These are phyloP conservation scores for Ceratobasidium sp. DNA, from an alignment of 1,284 basidiomycete species.

Conservation along the genomic window DNA sequence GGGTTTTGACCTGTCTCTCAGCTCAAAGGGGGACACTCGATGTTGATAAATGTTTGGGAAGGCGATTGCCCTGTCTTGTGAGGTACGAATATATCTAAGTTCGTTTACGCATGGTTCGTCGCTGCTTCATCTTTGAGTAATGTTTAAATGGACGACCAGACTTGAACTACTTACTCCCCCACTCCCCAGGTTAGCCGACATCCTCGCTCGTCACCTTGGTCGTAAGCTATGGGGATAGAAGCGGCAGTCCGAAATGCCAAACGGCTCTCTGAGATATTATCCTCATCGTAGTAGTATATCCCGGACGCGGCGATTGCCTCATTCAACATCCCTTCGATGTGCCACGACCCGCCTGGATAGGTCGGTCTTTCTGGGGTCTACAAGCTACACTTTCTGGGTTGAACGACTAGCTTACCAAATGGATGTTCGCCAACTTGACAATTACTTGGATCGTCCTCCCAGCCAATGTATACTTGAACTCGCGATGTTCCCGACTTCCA, in stretches of 20 bases:
- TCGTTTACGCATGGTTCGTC: constrained; percentile 44
- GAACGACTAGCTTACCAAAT: constrained; percentile 55
- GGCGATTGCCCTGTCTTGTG: constrained; percentile 57
- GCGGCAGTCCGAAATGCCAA: constrained; percentile 40
- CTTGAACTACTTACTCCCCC: neutral
- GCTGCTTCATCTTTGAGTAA: neutral
- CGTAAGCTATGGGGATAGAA: neutral
- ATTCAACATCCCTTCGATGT: too few species aligned
- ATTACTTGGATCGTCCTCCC: too few species aligned
- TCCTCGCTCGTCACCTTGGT: constrained; percentile 15
- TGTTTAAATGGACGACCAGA: neutral
- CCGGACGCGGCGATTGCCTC: too few species aligned
- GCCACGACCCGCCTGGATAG: constrained; percentile 56
- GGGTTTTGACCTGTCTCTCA: constrained; percentile 52
- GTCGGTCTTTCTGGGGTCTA: constrained; percentile 58
- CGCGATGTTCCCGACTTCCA: constrained; percentile 50
- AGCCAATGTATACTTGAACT: constrained; percentile 56
- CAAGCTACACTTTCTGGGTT: constrained; percentile 9
- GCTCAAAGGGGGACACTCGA: constrained; percentile 53
- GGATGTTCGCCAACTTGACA: constrained; percentile 63
- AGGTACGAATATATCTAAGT: constrained; percentile 50
- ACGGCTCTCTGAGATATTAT: constrained; percentile 44
- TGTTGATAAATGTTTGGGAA: constrained; percentile 68
- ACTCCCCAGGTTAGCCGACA: constrained; percentile 39
- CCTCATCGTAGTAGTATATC: constrained; percentile 56